Evolutionary conservation across 73 alveolate genomes (phyloP).

Genomic region (Symbiodinium pilosum): DNA sequence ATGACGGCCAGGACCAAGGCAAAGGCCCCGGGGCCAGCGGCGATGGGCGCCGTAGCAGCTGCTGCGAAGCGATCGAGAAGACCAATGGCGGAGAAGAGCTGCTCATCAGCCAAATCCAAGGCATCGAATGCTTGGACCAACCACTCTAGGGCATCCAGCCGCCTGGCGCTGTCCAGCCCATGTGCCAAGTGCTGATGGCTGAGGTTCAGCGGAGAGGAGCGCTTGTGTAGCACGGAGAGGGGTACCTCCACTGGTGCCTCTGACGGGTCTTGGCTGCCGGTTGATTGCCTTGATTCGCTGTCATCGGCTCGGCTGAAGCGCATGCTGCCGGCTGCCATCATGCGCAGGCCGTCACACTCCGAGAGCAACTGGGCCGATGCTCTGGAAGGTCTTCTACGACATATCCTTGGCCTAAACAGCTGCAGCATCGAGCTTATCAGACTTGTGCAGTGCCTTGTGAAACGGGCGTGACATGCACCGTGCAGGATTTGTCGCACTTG

Average conservation of each 20-base stretch:
- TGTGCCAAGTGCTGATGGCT: neutral
- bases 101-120: constrained; percentile 68
- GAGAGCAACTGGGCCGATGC: neutral
- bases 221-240: constrained; percentile 37
- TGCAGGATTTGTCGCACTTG: too few species aligned
- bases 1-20: constrained; percentile 75
- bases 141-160: constrained; percentile 79
- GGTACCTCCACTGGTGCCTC: constrained; percentile 27
- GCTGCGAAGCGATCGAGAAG: constrained; percentile 71
- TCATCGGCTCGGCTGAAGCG: neutral
- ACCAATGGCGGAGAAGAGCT: constrained; percentile 79
- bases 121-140: constrained; percentile 66
- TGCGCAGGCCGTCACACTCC: neutral
- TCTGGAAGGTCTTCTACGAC: neutral
- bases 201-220: constrained; percentile 61
- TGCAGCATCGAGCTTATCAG: too few species aligned
- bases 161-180: constrained; percentile 62
- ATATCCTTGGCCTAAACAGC: neutral
- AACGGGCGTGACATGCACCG: too few species aligned
- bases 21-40: constrained; percentile 84
- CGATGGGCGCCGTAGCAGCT: constrained; percentile 47
- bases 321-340: constrained; percentile 9
- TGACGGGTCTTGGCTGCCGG: neutral
- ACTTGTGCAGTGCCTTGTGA: too few species aligned
- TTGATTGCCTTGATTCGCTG: neutral